Percentiles rank a stretch among this genome's conserved stretches.
Evolutionary conservation across 345 rosid genomes (phyloP).

Genomic region (Citrus trifoliata): DNA sequence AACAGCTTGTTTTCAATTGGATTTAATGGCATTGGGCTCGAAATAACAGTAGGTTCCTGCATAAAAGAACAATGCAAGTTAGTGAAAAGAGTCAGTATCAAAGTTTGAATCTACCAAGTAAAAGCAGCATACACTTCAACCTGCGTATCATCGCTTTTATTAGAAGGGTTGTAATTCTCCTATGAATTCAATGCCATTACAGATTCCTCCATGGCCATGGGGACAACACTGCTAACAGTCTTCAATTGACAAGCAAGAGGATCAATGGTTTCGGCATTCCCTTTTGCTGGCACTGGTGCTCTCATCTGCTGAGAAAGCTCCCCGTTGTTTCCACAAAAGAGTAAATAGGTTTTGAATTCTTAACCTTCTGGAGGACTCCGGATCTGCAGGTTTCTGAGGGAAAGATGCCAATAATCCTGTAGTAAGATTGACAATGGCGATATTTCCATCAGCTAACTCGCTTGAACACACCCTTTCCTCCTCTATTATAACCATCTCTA

Average conservation of each 20-base stretch:
- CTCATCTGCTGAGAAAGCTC: slow-evolving; percentile 15
- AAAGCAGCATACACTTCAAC: slow-evolving; percentile 38
- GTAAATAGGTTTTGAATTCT: too few species aligned
- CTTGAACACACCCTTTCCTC: slow-evolving; percentile 38
- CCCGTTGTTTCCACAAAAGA: slow-evolving; percentile 18
- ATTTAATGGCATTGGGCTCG: slow-evolving; percentile 47
- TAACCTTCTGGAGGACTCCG: too few species aligned
- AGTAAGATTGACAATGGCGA: slow-evolving; percentile 7
- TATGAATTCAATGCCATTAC: slow-evolving; percentile 25
- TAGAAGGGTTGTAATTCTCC: slow-evolving; percentile 48
- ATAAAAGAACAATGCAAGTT: not conserved
- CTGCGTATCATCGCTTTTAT: slow-evolving; percentile 29
- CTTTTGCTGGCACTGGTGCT: slow-evolving; percentile 29
- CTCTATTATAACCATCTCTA: slow-evolving; percentile 58
- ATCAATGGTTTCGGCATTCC: slow-evolving; percentile 23
- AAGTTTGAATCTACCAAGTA: not conserved
- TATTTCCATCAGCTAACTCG: not conserved
- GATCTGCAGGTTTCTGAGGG: too few species aligned
- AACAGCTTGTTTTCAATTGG: slow-evolving; percentile 60
- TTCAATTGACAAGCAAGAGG: slow-evolving; percentile 3
- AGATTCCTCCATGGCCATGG: slow-evolving; percentile 2
- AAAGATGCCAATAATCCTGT: not conserved
- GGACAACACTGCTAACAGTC: not conserved
- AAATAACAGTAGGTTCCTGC: slow-evolving; percentile 58
- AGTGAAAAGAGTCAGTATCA: not conserved